Conservation (phyloP, 176 grass and related monocot genomes). For the Echinochloa phyllopogon region DNA sequence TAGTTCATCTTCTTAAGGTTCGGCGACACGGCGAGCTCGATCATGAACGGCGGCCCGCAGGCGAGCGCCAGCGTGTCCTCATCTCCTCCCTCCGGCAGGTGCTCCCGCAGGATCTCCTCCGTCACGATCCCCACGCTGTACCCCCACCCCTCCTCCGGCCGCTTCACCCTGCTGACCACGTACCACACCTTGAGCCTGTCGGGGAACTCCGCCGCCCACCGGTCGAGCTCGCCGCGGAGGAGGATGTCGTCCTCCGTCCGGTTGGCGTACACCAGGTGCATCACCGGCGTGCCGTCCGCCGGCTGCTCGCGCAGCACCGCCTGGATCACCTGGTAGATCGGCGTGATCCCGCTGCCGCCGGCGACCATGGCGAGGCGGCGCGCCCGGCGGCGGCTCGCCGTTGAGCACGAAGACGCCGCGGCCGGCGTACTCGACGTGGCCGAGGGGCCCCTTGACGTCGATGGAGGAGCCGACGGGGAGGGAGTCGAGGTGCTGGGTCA, state of each 20-base stretch:
- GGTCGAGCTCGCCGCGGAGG: constrained; percentile 67
- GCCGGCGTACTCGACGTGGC: constrained; percentile 74
- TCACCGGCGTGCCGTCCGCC: constrained; percentile 67
- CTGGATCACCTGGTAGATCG: constrained; percentile 91
- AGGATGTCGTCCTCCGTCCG: constrained; percentile 85
- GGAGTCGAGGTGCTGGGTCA: constrained; percentile 81
- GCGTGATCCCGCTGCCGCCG: constrained; percentile 88
- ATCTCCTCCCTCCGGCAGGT: constrained; percentile 57
- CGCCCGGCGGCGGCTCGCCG: constrained; percentile 34
- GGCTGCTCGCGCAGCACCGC: constrained; percentile 74
- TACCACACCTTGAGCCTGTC: constrained; percentile 87
- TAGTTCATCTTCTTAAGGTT: constrained; percentile 85
- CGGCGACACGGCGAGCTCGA: constrained; percentile 65
- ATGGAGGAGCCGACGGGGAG: constrained; percentile 53
- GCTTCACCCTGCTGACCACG: constrained; percentile 47
- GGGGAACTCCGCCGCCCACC: constrained; percentile 52
- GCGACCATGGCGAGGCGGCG: constrained; percentile 74
- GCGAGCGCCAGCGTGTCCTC: constrained; percentile 59
- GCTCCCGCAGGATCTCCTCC: constrained; percentile 62
- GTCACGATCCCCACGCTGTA: constrained; percentile 63
- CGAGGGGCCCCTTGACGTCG: constrained; percentile 67
- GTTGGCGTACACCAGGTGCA: constrained; percentile 82
- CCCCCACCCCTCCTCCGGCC: constrained; percentile 43
- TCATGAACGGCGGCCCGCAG: constrained; percentile 84
- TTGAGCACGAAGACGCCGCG: constrained; percentile 55